phyloP scores from a whole-genome alignment of 2,329 filamentous ascomycete genomes.

The Aspergillus pseudoterreus region DNA sequence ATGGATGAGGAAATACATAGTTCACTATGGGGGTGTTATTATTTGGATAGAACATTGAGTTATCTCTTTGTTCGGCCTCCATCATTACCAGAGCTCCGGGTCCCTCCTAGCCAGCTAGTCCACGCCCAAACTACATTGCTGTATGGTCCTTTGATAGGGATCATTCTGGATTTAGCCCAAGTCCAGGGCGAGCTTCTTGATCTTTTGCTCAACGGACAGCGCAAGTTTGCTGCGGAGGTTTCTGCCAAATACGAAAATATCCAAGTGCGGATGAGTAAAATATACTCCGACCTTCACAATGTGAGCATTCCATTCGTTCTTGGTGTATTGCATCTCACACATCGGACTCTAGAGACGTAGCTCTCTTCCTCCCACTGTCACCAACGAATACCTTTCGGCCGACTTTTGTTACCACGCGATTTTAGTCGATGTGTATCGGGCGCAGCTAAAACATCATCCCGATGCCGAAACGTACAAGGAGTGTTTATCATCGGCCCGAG shows the following conservation, averaged over 20 bases:
- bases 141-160: slow-evolving; percentile 7
- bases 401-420: slow-evolving; percentile 26
- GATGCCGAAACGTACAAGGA: slow-evolving; percentile 19
- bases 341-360: slow-evolving; percentile 8
- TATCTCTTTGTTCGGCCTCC: slow-evolving; percentile 19
- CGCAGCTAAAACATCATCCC: slow-evolving; percentile 15
- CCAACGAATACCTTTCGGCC: slow-evolving; percentile 16
- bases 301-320: slow-evolving; percentile 6
- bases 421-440: slow-evolving; percentile 23
- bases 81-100: slow-evolving; percentile 9
- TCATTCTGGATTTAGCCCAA: slow-evolving; percentile 11
- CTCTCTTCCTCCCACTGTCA: slow-evolving; percentile 7
- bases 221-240: neutral
- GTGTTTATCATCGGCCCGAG: slow-evolving; percentile 18
- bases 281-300: slow-evolving; percentile 14
- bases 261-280: slow-evolving; percentile 16
- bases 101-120: slow-evolving; percentile 8
- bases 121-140: neutral
- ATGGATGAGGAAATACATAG: slow-evolving; percentile 15
- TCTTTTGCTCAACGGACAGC: neutral
- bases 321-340: neutral
- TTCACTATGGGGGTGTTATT: slow-evolving; percentile 26
- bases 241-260: slow-evolving; percentile 11
- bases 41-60: slow-evolving; percentile 24
- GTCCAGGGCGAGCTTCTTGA: slow-evolving; percentile 9